A percentile compares a stretch with the other conserved stretches of the same genome.
Conservation (phyloP, 768 basidiomycete genomes). For the Macrocybe gigantea region DNA sequence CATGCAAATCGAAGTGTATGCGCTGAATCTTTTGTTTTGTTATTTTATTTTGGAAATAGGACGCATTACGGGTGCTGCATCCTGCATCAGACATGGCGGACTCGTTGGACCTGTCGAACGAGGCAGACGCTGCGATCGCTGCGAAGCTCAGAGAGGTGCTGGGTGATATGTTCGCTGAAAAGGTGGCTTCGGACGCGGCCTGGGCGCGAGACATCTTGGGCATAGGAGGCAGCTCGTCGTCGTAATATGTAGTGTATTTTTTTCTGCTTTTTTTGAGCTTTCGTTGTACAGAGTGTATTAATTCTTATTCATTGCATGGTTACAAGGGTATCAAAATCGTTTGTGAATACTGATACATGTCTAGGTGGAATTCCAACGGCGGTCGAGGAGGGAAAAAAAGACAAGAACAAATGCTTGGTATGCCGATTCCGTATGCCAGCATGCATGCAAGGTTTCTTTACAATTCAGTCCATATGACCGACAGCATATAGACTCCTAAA, state of each 20-base stretch:
- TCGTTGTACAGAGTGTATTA: too few species aligned
- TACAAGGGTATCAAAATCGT: too few species aligned
- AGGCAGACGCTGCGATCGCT: conserved; percentile 41
- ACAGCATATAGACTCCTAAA: conserved; percentile 23
- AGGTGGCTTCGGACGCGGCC: conserved; percentile 47
- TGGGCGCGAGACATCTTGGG: conserved; percentile 63
- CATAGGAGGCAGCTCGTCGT: conserved; percentile 1
- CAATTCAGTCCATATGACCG: conserved; percentile 21
- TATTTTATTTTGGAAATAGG: neutral
- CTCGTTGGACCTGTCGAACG: conserved; percentile 42
- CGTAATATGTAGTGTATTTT: too few species aligned
- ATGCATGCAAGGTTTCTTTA: neutral
- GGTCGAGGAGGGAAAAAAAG: too few species aligned
- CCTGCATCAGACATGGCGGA: conserved; percentile 55
- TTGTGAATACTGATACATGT: too few species aligned
- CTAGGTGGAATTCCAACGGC: too few species aligned
- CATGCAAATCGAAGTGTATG: neutral
- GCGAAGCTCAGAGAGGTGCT: conserved; percentile 45
- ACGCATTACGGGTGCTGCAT: conserved; percentile 47
- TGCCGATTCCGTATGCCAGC: too few species aligned
- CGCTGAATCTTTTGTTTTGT: neutral
- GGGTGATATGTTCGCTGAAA: conserved; percentile 58
- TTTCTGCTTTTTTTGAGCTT: too few species aligned
- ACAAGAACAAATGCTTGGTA: too few species aligned
- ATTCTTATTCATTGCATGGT: too few species aligned